Evolutionary conservation across 2,329 filamentous ascomycete species (phyloP), one percentile per base, ranked within the genome.

Genomic region (Ilyonectria robusta): DNA sequence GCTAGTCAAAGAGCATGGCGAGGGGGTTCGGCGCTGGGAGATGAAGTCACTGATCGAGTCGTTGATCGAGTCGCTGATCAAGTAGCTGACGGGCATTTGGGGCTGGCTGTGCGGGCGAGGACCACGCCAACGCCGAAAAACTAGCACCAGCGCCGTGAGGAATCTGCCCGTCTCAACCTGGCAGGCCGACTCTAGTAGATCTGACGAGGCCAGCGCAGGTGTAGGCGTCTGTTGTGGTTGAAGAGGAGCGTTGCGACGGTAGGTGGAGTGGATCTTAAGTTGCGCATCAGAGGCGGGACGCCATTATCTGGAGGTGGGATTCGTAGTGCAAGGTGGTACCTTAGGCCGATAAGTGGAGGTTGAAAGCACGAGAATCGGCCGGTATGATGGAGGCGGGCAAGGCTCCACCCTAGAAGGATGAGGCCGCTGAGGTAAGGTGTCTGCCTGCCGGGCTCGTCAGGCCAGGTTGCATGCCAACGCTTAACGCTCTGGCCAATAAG

Each of bases 1-100:
- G 80, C 79, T 78, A 76, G 76, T 81, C 76, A 83, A 75, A 80
- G 79, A 79, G 81, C 83, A 75, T 77, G 73, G 62, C 65, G 70
- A 62, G 66, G 56, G 66, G 58, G 40, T 66, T 67, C 70, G 51
- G 53, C 48, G 68, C 65, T 66, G 60, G 62, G 65, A 69, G 67
- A 69, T 59, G 59, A 67, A 67, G 62, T 51, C 68, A 64, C 62
- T 56, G 71, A 54, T 70, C 64, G 63, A 67, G 62, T 64, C 69
- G 70, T 72, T 77, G 79, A 79, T 71, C 74, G 66, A 70, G 50
- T 66, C 73, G 40, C 40, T 9, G 31, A 11, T 33, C 26, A 26
- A 26, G 26, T 26, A 26, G 70, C 72, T 77, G 77, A 79, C 69
- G 75, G 74, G 79, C 83, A 85, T 85, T 75, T 81, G 80, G 77